phyloP scores from a whole-genome alignment of 192 early-diverging fungal genomes.

The Backusella tuberculispora region DNA sequence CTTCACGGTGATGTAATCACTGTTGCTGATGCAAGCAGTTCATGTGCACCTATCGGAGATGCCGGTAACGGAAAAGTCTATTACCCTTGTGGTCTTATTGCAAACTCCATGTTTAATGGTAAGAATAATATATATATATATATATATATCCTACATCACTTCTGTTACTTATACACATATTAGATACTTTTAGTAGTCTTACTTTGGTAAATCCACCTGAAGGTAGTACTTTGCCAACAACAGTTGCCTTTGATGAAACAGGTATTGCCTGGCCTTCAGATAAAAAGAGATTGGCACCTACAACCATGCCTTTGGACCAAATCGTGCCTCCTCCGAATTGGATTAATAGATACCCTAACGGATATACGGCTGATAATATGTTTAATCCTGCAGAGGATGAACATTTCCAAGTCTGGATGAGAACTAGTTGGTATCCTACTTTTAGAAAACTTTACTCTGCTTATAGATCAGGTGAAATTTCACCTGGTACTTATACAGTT shows the following conservation, averaged over 20 bases:
- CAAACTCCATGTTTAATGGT: constrained; percentile 98
- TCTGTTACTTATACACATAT: not conserved
- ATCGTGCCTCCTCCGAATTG: constrained; percentile 90
- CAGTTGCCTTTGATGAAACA: constrained; percentile 64
- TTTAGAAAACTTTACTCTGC: constrained; percentile 95
- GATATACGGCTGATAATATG: constrained; percentile 52
- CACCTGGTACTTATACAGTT: constrained; percentile 73
- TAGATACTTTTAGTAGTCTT: constrained; percentile 66
- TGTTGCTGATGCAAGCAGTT: constrained; percentile 41
- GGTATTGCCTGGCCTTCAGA: constrained; percentile 93
- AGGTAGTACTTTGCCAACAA: constrained; percentile 34
- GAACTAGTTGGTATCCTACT: constrained; percentile 91
- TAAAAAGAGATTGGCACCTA: constrained; percentile 65
- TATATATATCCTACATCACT: not conserved
- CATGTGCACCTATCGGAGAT: constrained; percentile 64
- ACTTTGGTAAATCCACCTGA: constrained; percentile 59
- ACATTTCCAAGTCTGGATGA: constrained; percentile 98
- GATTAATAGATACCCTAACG: constrained; percentile 62
- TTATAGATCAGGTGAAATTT: constrained; percentile 62
- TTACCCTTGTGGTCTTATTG: constrained; percentile 98
- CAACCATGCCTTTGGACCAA: constrained; percentile 54
- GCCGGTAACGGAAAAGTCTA: constrained; percentile 44
- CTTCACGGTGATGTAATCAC: constrained; percentile 67
- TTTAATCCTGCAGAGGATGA: constrained; percentile 72
- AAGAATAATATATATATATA: constrained; percentile 14